phyloP scores from a whole-genome alignment of 2,329 filamentous ascomycete species.

The Xylariales sp. region DNA sequence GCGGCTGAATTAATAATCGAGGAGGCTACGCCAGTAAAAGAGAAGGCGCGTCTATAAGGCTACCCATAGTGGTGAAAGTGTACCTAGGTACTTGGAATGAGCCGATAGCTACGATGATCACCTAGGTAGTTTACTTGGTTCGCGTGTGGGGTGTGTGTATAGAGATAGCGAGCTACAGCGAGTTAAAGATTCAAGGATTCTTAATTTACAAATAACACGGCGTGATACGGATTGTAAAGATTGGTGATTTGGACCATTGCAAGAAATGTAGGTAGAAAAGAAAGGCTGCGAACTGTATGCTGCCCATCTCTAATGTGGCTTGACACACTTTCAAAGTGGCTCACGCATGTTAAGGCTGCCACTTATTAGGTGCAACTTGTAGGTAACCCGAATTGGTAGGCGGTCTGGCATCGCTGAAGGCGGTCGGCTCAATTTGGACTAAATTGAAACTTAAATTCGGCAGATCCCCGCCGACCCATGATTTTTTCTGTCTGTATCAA shows the following conservation, averaged over 20 bases:
- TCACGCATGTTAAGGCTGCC: not conserved
- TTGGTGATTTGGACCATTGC: not conserved
- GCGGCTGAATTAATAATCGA: constrained; percentile 85
- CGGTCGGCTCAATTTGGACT: constrained; percentile 38
- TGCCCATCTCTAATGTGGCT: constrained; percentile 8
- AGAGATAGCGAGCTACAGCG: not conserved
- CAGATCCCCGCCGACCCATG: constrained; percentile 45
- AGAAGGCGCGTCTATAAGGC: constrained; percentile 49
- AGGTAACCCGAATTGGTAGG: constrained; percentile 22
- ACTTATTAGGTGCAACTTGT: too few relatives aligned
- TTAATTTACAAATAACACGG: constrained; percentile 6
- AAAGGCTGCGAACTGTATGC: too few relatives aligned
- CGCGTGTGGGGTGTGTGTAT: not conserved
- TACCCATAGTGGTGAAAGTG: not conserved
- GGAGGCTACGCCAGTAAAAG: constrained; percentile 64
- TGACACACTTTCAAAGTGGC: not conserved
- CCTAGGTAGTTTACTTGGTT: not conserved
- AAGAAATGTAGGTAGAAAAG: not conserved
- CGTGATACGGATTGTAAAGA: not conserved
- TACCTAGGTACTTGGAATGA: constrained; percentile 3
- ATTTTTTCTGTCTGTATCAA: constrained; percentile 36
- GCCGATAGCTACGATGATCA: not conserved
- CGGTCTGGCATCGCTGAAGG: constrained; percentile 34
- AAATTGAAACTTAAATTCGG: constrained; percentile 29
- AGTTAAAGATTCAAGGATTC: not conserved